Evolutionary conservation across 805 yeast species (phyloP), one percentile per base, ranked within the genome.

Genomic region (Ogataea minuta): DNA sequence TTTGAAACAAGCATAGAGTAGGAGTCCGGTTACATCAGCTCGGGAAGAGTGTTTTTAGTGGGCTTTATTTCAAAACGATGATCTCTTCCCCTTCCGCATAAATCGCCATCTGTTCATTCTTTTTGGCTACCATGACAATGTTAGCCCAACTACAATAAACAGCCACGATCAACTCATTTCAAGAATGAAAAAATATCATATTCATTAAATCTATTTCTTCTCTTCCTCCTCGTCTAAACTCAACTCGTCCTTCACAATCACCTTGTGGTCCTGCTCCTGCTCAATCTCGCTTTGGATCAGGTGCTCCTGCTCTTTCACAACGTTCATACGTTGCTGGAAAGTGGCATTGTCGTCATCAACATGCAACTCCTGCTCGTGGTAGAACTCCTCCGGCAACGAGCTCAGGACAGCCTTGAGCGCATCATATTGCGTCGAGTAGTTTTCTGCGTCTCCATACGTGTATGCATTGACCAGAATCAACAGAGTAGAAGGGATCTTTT

Each of bases 301-400:
- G 50, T 81, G 83, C 59, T 84, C 85, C 67, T 84, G 93, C 62
- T 84, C 93, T 62, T 79, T 80, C 45, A 84, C 63, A 52, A 84
- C 82, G 49, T 80, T 82, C 48, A 84, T 67, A 53, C 82, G 79
- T 61, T 81, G 83, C 59, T 80, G 75, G 59, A 81, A 76, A 36
- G 87, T 77, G 29, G 81, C 81, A 33, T 70, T 64, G 24, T 71
- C 82, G 43, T 79, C 79, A 34, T 77, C 79, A 49, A 90, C 86
- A 59, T 88, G 91, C 48, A 88, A 79, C 66, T 88, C 95, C 52
- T 95, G 93, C 60, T 88, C 96, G 63, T 91, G 96, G 66, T 86
- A 91, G 50, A 91, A 82, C 68, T 91, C 97, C 56, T 88, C 95
- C 11, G 99, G 99, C 57, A 91, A 77, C 9, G 96, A 84, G 43